Conservation (phyloP, 352 stramenopile species). For the Phytophthora agathidicida region DNA sequence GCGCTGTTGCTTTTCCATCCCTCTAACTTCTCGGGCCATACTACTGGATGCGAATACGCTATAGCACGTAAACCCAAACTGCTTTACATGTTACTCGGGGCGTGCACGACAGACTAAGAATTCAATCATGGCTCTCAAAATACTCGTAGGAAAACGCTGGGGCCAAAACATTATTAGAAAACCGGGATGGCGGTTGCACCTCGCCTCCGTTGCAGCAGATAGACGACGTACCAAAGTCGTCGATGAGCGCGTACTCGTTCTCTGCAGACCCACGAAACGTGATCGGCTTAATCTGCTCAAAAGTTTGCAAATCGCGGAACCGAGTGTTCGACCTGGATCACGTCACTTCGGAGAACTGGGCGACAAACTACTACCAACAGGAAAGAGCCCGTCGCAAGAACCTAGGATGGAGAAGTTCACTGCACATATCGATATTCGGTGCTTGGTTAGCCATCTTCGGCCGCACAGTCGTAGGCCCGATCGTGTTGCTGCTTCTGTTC, state of each 20-base stretch:
- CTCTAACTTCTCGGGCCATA: no score
- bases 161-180: conserved; percentile 18
- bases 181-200: conserved; percentile 10
- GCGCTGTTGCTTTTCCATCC: no score
- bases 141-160: no score
- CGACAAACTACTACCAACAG: conserved; percentile 20
- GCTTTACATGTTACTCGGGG: no score
- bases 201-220: neutral
- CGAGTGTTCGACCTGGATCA: conserved; percentile 1
- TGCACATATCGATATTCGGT: conserved; percentile 15
- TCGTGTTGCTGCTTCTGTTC: conserved; percentile 26
- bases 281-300: conserved; percentile 2
- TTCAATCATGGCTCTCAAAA: neutral
- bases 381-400: conserved; percentile 11
- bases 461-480: conserved; percentile 20
- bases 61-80: no score
- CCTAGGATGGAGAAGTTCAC: conserved; percentile 3
- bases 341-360: conserved; percentile 8
- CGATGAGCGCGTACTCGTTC: conserved; percentile 4
- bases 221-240: neutral
- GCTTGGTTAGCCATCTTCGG: conserved; percentile 25
- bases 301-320: neutral
- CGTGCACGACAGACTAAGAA: no score
- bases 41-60: no score
- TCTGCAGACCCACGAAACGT: neutral